Percentiles rank a stretch among this genome's conserved stretches.
Evolutionary conservation across 805 yeast genomes (phyloP).

Genomic region (Yarrowia sp.): DNA sequence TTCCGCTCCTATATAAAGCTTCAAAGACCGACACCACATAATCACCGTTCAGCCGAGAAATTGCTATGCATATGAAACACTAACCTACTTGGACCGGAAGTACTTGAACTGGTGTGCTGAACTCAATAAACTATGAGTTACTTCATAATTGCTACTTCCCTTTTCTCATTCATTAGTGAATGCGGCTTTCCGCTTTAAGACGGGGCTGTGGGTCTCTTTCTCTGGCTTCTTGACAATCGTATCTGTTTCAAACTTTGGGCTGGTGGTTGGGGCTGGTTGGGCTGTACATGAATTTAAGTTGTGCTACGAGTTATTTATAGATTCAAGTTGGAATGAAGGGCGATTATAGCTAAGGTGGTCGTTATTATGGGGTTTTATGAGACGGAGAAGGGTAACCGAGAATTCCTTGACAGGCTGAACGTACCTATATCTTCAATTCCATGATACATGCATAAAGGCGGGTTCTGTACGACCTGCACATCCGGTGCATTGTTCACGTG

Average conservation of each 20-base stretch:
- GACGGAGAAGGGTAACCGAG: neutral
- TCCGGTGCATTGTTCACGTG: conserved; percentile 13
- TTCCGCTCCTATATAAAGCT: too few relatives aligned
- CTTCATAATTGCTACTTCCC: too few relatives aligned
- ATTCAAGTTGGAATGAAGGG: too few relatives aligned
- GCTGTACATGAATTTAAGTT: neutral
- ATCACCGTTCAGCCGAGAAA: conserved; percentile 1
- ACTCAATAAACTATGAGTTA: too few relatives aligned
- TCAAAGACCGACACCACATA: too few relatives aligned
- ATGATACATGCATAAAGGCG: neutral
- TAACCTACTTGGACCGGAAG: too few relatives aligned
- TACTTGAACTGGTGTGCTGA: too few relatives aligned
- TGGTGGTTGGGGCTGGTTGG: too few relatives aligned
- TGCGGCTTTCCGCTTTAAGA: neutral
- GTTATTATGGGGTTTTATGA: neutral
- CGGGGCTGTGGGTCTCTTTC: conserved; percentile 14
- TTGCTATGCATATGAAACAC: conserved; percentile 1
- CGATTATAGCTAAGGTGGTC: neutral
- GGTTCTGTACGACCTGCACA: neutral
- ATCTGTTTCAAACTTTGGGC: conserved; percentile 10
- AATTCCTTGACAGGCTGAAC: neutral
- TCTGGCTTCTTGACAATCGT: neutral
- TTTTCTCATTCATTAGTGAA: neutral
- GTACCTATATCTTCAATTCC: neutral
- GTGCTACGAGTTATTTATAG: neutral